A percentile compares a stretch with the other conserved stretches of the same genome.
Evolutionary conservation across 2,329 filamentous ascomycete genomes (phyloP).

Genomic region (Penicillium expansum): DNA sequence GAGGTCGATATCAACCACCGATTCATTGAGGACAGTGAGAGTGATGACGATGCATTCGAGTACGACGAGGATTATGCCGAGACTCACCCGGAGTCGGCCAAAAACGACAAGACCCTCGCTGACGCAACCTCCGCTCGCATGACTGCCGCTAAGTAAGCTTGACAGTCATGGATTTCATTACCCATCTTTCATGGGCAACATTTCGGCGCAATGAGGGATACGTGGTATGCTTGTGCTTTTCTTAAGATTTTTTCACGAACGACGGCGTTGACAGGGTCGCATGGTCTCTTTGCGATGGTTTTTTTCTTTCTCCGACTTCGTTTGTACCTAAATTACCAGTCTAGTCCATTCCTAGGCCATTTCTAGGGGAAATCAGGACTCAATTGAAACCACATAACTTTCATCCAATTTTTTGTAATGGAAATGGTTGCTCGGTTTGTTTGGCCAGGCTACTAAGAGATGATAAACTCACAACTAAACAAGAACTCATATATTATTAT

Average conservation of each 20-base stretch:
- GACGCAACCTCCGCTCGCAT: conserved; percentile 38
- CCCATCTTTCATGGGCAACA: conserved; percentile 15
- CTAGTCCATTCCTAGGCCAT: background rate
- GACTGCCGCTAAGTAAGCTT: conserved; percentile 35
- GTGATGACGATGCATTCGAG: conserved; percentile 55
- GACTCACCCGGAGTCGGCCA: conserved; percentile 36
- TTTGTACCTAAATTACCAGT: conserved; percentile 24
- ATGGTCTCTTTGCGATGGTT: conserved; percentile 18
- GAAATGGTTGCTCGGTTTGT: too few relatives aligned
- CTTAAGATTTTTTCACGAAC: conserved; percentile 26
- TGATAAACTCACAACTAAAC: background rate
- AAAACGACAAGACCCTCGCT: conserved; percentile 24
- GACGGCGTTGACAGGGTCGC: conserved; percentile 28
- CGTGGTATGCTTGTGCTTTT: conserved; percentile 19
- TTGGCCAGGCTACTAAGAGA: background rate
- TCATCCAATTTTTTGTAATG: background rate
- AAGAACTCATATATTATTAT: background rate
- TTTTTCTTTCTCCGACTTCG: conserved; percentile 18
- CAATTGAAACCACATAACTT: conserved; percentile 14
- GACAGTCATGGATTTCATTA: background rate
- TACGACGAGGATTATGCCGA: conserved; percentile 24
- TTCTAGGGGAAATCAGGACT: background rate
- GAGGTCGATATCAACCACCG: conserved; percentile 69
- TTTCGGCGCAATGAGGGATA: conserved; percentile 31
- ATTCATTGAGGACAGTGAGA: conserved; percentile 68